Percentiles rank a stretch among this genome's conserved stretches.
Conservation (phyloP, 2,329 filamentous ascomycete genomes). For the Allantophomopsis cytisporea region DNA sequence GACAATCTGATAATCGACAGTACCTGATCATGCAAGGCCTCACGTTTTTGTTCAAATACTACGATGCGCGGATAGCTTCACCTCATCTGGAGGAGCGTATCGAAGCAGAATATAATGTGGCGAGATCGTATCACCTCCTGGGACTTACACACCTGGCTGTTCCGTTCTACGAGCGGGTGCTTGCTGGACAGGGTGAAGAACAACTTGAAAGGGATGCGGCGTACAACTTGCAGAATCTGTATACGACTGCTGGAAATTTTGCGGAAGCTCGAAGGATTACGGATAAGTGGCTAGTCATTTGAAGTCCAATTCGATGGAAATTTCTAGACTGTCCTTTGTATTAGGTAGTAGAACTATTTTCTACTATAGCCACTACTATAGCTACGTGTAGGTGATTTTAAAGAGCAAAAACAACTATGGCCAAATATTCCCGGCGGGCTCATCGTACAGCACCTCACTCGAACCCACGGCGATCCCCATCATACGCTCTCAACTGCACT, state of each 20-base stretch:
- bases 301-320: slow-evolving; percentile 2
- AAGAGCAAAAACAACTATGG: too few relatives aligned
- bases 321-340: too few relatives aligned
- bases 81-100: slow-evolving; percentile 33
- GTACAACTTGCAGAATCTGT: slow-evolving; percentile 59
- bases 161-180: slow-evolving; percentile 47
- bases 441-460: too few relatives aligned
- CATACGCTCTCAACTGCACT: too few relatives aligned
- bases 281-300: slow-evolving; percentile 35
- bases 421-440: too few relatives aligned
- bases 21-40: slow-evolving; percentile 78
- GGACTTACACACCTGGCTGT: slow-evolving; percentile 62
- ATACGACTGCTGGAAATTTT: slow-evolving; percentile 48
- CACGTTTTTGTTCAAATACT: slow-evolving; percentile 65
- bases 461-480: too few relatives aligned
- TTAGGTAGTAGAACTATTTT: too few relatives aligned
- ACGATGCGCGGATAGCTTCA: slow-evolving; percentile 36
- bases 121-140: slow-evolving; percentile 60
- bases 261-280: slow-evolving; percentile 46
- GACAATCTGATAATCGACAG: slow-evolving; percentile 81
- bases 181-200: slow-evolving; percentile 22
- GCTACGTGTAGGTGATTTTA: too few relatives aligned
- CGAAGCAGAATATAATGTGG: slow-evolving; percentile 76
- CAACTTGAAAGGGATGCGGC: slow-evolving; percentile 59
- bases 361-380: too few relatives aligned